A percentile compares a stretch with the other conserved stretches of the same genome.
Evolutionary conservation across 2,329 filamentous ascomycete genomes (phyloP).

Genomic region (Fusarium equiseti): DNA sequence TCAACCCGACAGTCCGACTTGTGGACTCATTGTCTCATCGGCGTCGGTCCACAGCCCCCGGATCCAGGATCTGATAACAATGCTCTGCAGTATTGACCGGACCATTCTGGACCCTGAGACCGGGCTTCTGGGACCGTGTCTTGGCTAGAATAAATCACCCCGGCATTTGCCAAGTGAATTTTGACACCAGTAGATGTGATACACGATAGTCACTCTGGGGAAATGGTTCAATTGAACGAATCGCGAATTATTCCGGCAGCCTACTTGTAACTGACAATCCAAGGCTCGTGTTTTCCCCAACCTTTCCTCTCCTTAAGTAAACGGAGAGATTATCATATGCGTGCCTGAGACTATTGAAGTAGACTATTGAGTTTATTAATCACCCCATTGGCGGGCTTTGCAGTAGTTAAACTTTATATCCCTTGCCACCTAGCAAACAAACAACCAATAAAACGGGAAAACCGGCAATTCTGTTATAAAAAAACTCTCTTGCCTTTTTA

Average conservation of each 20-base stretch:
- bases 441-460: not conserved
- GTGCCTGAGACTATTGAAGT: not conserved
- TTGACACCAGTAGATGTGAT: not conserved
- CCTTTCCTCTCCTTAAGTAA: not conserved
- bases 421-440: not conserved
- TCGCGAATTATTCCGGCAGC: not conserved
- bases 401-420: not conserved
- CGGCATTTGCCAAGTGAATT: too few relatives aligned
- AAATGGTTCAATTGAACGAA: not conserved
- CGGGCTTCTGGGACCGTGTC: not conserved
- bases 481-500: not conserved
- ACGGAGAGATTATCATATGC: not conserved
- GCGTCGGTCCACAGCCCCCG: not conserved
- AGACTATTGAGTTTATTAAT: not conserved
- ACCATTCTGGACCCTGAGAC: not conserved
- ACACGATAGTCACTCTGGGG: not conserved
- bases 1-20: not conserved
- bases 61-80: not conserved
- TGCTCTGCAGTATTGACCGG: not conserved
- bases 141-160: not conserved
- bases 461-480: too few relatives aligned
- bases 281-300: not conserved
- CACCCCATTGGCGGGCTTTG: not conserved
- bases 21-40: too few relatives aligned
- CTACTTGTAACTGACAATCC: not conserved